Evolutionary conservation across 1,284 basidiomycete genomes (phyloP), one percentile per base, ranked within the genome.

Genomic region (Erythrobasidium hasegawianum): DNA sequence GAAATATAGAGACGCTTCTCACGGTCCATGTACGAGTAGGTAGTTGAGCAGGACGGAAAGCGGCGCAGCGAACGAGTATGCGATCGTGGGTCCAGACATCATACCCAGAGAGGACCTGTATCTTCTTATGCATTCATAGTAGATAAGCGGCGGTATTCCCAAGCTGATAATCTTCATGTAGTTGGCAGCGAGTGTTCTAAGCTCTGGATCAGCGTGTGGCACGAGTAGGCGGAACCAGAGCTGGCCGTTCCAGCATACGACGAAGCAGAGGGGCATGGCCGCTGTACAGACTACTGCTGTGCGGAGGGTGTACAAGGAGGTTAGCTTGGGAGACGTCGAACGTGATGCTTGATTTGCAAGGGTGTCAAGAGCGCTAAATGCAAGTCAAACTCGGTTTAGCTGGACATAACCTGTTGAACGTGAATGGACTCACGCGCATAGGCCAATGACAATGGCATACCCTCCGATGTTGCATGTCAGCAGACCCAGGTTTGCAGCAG

Each of bases 91-190:
- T 39, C 62, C 62, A 10, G 41, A 18, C 62, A 65, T 65, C 47
- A 57, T 58, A 1, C 62, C 62, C 14, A 56, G 57, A 14, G 53
- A 45, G 22, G 39, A 33, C 13, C 57, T 38, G 49, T 65, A 65
- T 27, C 62, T 22, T 22, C 87, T 87, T 58, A 61, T 71, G 49
- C 70, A 70, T 68, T 71, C 75, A 54, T 71, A 76, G 8, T 76
- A 79, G 0, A 86, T 83, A 76, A 95, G 96, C 0, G 89, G 93
- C 11, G 95, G 95, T 29, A 97, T 81, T 60, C 90, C 91, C 10
- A 94, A 76, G 0, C 85, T 85, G 9, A 90, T 81, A 80, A 85
- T 89, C 58, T 83, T 83, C 47, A 96, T 82, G 58, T 74, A 97
- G 2, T 85, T 67, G 0, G 84, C 83, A 0, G 93, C 92, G 9